A percentile compares a stretch with the other conserved stretches of the same genome.
These are phyloP conservation scores for Daldinia concentrica DNA, from an alignment of 495 filamentous ascomycete genomes.

Conservation along the genomic window DNA sequence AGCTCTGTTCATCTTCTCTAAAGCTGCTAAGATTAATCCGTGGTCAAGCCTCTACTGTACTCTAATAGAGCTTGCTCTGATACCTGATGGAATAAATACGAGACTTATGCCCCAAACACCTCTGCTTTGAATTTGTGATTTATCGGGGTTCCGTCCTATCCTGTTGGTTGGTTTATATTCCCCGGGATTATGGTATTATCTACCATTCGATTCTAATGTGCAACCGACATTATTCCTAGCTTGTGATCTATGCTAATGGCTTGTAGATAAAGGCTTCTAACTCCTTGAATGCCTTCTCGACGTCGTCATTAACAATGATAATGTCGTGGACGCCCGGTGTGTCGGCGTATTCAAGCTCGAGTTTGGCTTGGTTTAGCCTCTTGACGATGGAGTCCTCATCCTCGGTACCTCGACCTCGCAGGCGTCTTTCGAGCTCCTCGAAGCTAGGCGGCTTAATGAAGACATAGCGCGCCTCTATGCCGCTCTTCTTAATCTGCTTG, in stretches of 20 bases:
- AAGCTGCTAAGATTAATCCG: conserved; percentile 50
- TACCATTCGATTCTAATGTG: conserved; percentile 6
- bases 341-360: conserved; percentile 83
- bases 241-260: conserved; percentile 38
- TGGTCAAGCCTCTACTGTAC: conserved; percentile 46
- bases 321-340: conserved; percentile 80
- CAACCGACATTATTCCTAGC: neutral
- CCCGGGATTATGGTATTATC: conserved; percentile 7
- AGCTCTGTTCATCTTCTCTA: conserved; percentile 46
- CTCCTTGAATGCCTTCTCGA: conserved; percentile 84
- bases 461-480: conserved; percentile 80
- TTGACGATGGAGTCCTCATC: conserved; percentile 78
- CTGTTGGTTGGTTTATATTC: conserved; percentile 9
- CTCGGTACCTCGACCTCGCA: conserved; percentile 87
- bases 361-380: conserved; percentile 78
- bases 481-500: conserved; percentile 86
- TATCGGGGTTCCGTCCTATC: conserved; percentile 2
- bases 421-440: conserved; percentile 75
- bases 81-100: conserved; percentile 55
- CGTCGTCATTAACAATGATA: conserved; percentile 88
- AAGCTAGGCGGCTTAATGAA: conserved; percentile 85
- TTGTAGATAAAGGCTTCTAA: conserved; percentile 71
- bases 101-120: conserved; percentile 44
- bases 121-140: conserved; percentile 22
- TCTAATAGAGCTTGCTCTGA: conserved; percentile 59